Evolutionary conservation across 495 filamentous ascomycete species (phyloP).

Genomic region (Tuber microsphaerosporum): DNA sequence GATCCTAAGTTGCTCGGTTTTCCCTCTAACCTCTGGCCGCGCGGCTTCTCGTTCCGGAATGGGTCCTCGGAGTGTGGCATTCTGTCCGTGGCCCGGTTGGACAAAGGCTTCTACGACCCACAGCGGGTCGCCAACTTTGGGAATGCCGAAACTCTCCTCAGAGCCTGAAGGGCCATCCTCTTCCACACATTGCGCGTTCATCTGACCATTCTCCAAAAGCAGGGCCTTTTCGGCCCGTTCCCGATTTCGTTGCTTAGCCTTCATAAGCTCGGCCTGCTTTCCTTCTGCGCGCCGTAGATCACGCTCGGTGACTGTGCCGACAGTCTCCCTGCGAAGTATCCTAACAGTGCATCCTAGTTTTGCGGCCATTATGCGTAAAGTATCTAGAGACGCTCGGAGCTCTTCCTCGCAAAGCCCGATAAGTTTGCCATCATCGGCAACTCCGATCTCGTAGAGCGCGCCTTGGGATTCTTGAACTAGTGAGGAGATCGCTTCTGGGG

Average conservation of each 20-base stretch:
- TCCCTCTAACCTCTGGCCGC: conserved; percentile 16
- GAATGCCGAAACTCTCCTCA: conserved; percentile 35
- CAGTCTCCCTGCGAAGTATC: conserved; percentile 71
- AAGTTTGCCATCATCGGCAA: conserved; percentile 87
- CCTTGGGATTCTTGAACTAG: conserved; percentile 88
- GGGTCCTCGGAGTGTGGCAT: neutral
- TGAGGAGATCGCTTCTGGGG: conserved; percentile 58
- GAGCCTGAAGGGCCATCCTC: conserved; percentile 28
- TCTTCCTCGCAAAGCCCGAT: conserved; percentile 86
- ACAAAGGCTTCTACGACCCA: conserved; percentile 86
- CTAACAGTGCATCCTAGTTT: conserved; percentile 86
- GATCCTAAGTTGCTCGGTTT: conserved; percentile 74
- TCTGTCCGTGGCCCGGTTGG: conserved; percentile 48
- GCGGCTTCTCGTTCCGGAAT: conserved; percentile 11
- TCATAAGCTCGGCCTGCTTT: conserved; percentile 38
- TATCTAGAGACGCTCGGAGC: conserved; percentile 78
- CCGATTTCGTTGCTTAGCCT: conserved; percentile 25
- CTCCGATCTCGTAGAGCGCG: conserved; percentile 92
- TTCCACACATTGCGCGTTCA: conserved; percentile 5
- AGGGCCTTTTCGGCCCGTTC: conserved; percentile 8
- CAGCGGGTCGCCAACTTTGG: conserved; percentile 52
- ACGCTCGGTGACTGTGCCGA: conserved; percentile 51
- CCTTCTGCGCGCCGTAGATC: conserved; percentile 31
- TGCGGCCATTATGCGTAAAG: conserved; percentile 78
- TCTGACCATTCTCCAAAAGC: neutral